Conservation (phyloP, 169 alveolate genomes). For the Sarcocystis neurona region DNA sequence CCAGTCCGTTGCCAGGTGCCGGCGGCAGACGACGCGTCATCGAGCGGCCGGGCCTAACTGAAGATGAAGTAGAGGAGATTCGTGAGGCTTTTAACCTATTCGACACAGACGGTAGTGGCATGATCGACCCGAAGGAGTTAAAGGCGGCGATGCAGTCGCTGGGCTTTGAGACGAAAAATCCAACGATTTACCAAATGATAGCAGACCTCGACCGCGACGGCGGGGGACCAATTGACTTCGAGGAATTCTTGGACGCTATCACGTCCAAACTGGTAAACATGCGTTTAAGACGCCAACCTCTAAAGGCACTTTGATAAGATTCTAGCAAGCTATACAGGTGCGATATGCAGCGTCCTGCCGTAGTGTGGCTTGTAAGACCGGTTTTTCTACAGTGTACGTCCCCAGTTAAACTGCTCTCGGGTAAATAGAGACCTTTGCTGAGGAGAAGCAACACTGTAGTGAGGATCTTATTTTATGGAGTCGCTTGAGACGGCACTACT, state of each 20-base stretch:
- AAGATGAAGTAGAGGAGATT: conserved; percentile 97
- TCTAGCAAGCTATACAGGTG: too few species aligned
- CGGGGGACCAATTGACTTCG: conserved; percentile 94
- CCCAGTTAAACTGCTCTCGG: too few species aligned
- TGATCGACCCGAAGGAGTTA: conserved; percentile 98
- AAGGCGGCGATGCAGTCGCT: conserved; percentile 98
- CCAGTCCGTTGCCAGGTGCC: conserved; percentile 40
- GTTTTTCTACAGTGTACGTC: too few species aligned
- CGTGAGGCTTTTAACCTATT: conserved; percentile 98
- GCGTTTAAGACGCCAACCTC: too few species aligned
- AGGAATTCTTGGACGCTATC: conserved; percentile 97
- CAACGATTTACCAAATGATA: conserved; percentile 97
- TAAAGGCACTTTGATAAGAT: too few species aligned
- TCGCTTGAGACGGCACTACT: too few species aligned
- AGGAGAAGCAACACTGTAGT: too few species aligned
- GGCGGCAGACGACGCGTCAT: conserved; percentile 46
- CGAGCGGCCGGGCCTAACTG: conserved; percentile 70
- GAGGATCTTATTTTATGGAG: too few species aligned
- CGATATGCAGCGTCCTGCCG: too few species aligned
- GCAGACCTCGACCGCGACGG: conserved; percentile 97
- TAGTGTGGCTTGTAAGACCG: too few species aligned
- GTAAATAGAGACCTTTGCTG: too few species aligned
- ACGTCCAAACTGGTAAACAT: conserved; percentile 88
- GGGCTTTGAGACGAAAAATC: conserved; percentile 99
- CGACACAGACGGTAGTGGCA: conserved; percentile 98